phyloP scores from a whole-genome alignment of 169 alveolate genomes.

The Plasmodium knowlesi region DNA sequence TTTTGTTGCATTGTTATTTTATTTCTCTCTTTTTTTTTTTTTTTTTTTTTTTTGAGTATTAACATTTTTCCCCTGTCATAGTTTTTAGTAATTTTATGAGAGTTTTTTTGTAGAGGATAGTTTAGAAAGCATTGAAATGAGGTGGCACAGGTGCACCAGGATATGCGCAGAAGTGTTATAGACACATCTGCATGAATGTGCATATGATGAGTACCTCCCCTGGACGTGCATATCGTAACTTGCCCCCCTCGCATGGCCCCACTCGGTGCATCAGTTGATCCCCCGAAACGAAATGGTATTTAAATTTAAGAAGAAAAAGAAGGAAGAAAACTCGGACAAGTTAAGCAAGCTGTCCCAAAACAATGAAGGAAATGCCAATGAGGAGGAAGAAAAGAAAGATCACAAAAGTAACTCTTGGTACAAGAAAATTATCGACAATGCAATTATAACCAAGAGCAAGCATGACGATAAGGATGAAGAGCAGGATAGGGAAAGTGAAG shows the following conservation, averaged over 20 bases:
- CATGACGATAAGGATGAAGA: not conserved
- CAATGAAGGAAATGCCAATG: constrained; percentile 1
- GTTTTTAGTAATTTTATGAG: not conserved
- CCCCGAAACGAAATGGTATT: constrained; percentile 16
- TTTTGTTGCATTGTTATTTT: not conserved
- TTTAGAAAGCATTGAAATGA: not conserved
- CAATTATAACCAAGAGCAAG: constrained; percentile 19
- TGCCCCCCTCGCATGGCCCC: not conserved
- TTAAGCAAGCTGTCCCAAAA: constrained; percentile 1
- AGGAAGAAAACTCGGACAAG: constrained; percentile 20
- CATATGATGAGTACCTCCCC: not conserved
- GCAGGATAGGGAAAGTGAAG: not conserved
- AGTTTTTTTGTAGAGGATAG: not conserved
- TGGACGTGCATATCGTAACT: not conserved
- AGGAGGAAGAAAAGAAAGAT: constrained; percentile 18
- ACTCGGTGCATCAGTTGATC: not conserved
- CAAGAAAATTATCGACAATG: constrained; percentile 27
- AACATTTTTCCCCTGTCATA: not conserved
- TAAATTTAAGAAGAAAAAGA: constrained; percentile 31
- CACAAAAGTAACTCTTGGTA: constrained; percentile 37
- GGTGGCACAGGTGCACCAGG: not conserved
- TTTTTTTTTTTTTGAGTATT: not conserved
- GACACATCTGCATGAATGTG: not conserved
- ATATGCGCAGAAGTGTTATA: not conserved
- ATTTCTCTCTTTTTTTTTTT: not conserved